Evolutionary conservation across 805 yeast species (phyloP), one percentile per base, ranked within the genome.

Genomic region (Ogataea nitratoaversa): DNA sequence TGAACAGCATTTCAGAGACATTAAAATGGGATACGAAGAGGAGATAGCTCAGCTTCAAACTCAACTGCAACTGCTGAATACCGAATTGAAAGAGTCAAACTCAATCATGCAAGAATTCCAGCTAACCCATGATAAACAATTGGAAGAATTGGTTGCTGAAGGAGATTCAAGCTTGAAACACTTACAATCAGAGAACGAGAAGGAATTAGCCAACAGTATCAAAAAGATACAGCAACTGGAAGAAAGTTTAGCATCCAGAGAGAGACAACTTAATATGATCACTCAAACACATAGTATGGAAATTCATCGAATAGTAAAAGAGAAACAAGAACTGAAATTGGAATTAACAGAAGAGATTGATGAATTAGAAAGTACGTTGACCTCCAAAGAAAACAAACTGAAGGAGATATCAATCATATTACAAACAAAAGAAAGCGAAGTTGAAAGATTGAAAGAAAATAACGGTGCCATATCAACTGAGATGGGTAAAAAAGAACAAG

Each of bases 91-190:
- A 30, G 36, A 41, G 12, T 37, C 48, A 19, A 44, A 46, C 32
- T 13, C 31, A 20, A 40, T 44, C 45, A 40, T 46, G 46, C 31
- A 38, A 20, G 50, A 49, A 2, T 46, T 43, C 43, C 49, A 49
- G 19, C 7, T 32, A n/a, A 44, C 49, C 12, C 50, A 49, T 29
- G 50, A 44, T 29, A 37, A 47, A 39, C 51, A 47, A 22, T 25
- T 47, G 1, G 40, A 40, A 19, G 34, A 32, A 17, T 11, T 30
- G 17, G 37, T 19, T 8, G 17, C 23, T 7, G 19, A 35, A 7
- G n/a, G 19, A n/a, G 27, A 36, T 14, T 27, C 19, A 18, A 25
- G 8, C n/a, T 7, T 37, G n/a, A 32, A 41, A 29, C 39, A 38
- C 17, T 17, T 41, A 11, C 11, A 17, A 18, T 34, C 19, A 7